These are phyloP conservation scores for Cyphellophora attinorum DNA, from an alignment of 2,329 filamentous ascomycete species.

Conservation along the genomic window DNA sequence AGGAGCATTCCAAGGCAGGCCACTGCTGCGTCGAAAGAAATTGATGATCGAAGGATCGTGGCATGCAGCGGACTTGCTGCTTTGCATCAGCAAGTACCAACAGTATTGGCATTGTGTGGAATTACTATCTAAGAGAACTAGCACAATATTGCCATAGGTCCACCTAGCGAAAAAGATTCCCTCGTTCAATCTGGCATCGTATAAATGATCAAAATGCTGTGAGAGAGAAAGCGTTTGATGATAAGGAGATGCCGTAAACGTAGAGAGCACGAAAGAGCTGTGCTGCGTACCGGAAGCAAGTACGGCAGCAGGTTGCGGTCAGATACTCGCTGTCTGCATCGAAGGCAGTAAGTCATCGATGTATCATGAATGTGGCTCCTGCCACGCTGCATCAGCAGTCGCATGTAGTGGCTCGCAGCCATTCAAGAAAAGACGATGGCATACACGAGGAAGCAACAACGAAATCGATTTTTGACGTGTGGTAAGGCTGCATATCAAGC, in stretches of 20 bases:
- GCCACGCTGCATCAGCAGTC: too few relatives aligned
- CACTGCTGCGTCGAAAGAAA: too few relatives aligned
- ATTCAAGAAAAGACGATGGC: background rate
- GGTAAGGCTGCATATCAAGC: background rate
- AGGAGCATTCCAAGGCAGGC: too few relatives aligned
- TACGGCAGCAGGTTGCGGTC: background rate
- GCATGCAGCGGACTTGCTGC: too few relatives aligned
- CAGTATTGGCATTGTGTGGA: too few relatives aligned
- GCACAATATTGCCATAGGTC: constrained; percentile 66
- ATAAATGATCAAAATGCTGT: constrained; percentile 85
- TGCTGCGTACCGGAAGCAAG: constrained; percentile 1
- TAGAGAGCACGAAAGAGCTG: constrained; percentile 1
- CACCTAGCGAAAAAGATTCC: constrained; percentile 97
- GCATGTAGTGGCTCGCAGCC: background rate
- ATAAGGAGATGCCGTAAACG: constrained; percentile 62
- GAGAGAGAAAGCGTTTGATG: constrained; percentile 61
- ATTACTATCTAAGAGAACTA: constrained; percentile 95
- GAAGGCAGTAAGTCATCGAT: background rate
- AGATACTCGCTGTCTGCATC: constrained; percentile 1
- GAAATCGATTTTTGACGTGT: constrained; percentile 1
- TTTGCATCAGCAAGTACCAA: too few relatives aligned
- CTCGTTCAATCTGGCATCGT: constrained; percentile 66
- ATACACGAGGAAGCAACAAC: background rate
- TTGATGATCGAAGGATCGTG: too few relatives aligned
- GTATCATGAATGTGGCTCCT: too few relatives aligned